Conservation (phyloP, 495 filamentous ascomycete species). For the Neurospora sublineolata region DNA sequence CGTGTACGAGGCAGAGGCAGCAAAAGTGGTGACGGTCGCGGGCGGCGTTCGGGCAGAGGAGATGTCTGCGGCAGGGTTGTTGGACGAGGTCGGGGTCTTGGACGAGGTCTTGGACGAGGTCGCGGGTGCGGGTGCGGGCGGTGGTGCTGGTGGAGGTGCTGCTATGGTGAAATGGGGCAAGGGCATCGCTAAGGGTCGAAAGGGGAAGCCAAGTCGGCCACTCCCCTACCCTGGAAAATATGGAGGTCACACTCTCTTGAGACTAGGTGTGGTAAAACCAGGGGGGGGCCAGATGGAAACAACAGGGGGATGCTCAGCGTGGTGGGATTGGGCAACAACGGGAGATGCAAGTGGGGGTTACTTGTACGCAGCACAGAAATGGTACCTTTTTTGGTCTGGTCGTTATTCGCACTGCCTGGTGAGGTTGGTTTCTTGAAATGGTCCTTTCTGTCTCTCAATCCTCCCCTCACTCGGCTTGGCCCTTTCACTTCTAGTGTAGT, state of each 20-base stretch:
- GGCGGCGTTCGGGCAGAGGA: constrained; percentile 7
- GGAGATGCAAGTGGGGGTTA: not conserved
- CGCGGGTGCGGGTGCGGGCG: not conserved
- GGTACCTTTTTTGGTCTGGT: not conserved
- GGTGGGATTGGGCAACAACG: not conserved
- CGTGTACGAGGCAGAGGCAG: constrained; percentile 2
- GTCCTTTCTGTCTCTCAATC: not conserved
- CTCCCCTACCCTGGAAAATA: not conserved
- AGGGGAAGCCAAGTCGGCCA: not conserved
- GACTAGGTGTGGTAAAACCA: not conserved
- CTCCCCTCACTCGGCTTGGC: not conserved
- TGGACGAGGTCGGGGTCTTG: not conserved
- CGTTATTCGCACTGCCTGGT: not conserved
- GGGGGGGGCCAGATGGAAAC: not conserved
- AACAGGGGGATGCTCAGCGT: not conserved
- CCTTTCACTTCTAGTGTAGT: not conserved
- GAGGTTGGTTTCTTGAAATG: not conserved
- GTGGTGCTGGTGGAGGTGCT: not conserved
- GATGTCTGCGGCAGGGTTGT: constrained; percentile 1
- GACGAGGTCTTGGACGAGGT: constrained; percentile 10
- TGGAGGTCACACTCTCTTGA: not conserved
- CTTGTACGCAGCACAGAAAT: not conserved
- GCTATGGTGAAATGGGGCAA: constrained; percentile 14
- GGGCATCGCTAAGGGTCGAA: constrained; percentile 16
- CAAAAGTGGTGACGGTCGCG: constrained; percentile 1